These are phyloP conservation scores for Peniophora sp. DNA, from an alignment of 1,284 basidiomycete species.

Conservation along the genomic window DNA sequence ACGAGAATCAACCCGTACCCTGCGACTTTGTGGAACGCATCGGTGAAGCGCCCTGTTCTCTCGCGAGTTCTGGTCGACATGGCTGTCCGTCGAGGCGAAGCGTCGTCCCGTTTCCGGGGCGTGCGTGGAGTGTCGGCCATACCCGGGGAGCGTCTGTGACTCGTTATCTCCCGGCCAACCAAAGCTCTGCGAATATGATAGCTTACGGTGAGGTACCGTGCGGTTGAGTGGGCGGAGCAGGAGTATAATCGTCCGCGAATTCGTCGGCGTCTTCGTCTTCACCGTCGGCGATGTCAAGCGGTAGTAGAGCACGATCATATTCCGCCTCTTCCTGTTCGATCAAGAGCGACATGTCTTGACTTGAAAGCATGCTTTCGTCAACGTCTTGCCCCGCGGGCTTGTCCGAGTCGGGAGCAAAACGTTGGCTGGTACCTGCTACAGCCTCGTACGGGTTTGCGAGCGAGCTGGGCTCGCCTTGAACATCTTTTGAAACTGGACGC, in stretches of 20 bases:
- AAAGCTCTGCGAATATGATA: no score
- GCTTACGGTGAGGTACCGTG: no score
- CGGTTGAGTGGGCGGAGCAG: no score
- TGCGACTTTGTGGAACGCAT: constrained; percentile 16
- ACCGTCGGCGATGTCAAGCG: no score
- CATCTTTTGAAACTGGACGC: constrained; percentile 32
- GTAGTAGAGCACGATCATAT: constrained; percentile 13
- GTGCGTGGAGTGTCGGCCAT: background rate
- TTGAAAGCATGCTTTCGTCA: constrained; percentile 44
- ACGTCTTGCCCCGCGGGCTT: constrained; percentile 28
- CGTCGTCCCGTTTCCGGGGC: background rate
- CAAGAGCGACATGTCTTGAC: constrained; percentile 39
- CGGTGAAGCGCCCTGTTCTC: constrained; percentile 13
- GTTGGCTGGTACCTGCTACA: constrained; percentile 2
- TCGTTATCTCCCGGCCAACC: no score
- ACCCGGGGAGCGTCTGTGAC: background rate
- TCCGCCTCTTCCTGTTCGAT: constrained; percentile 31
- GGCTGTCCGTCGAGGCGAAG: background rate
- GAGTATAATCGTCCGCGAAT: constrained; percentile 5
- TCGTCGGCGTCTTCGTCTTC: constrained; percentile 2
- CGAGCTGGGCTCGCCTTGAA: background rate
- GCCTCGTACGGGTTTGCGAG: constrained; percentile 22
- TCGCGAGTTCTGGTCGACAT: constrained; percentile 4
- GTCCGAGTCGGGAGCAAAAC: background rate
- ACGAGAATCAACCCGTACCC: constrained; percentile 6